Base-by-base conservation (phyloP, 768 basidiomycete species). In the Neoboletus subvelutipes region DNA sequence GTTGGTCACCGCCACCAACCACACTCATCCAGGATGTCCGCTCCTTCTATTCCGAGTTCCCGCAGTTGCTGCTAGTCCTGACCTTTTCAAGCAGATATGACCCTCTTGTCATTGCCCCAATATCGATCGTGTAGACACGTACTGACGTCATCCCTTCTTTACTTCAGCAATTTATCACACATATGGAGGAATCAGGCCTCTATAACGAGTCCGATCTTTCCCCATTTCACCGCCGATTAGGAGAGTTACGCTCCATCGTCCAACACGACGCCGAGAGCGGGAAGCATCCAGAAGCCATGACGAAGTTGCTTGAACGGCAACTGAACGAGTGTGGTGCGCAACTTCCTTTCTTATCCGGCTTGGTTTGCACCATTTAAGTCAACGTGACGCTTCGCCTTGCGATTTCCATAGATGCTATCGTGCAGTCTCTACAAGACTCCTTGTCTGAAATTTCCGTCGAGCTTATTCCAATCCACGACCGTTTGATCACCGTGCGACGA, bases 181-280 rank as follows among this genome's bases (percentile, higher is more conserved):
- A 95, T 69, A 91, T 98, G 88, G 91, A 94, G 72, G 97, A 99
- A 71, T 94, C 92, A 1, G 89, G 89, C 7, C 87, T 93, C 45
- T 98, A 98, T 74, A 98, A 93, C 63, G 92, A 94, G 67, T 76
- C 86, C 24, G 93, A 97, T 75, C 86, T 98, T 31, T 80, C 81
- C 29, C 94, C 97, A 2, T 98, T 98, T 75, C 84, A 87, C 55
- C 80, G 82, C 60, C 86, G 97, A 56, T 74, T 98, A 50, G 76
- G 79, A 26, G 90, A 94, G 60, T 80, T 99, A 40, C 87, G 92
- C 58, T 80, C 83, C 58, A 96, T 98, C 65, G 84, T 99, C 53
- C 87, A 87, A 60, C 83, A 86, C 58, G 94, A 96, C 67, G 80
- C 83, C 20, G 86, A 88, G 59, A 84, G 85, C 56, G 86, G 86